Evolutionary conservation across 2,329 filamentous ascomycete species (phyloP).

Genomic region (Dichotomopilus funicola): DNA sequence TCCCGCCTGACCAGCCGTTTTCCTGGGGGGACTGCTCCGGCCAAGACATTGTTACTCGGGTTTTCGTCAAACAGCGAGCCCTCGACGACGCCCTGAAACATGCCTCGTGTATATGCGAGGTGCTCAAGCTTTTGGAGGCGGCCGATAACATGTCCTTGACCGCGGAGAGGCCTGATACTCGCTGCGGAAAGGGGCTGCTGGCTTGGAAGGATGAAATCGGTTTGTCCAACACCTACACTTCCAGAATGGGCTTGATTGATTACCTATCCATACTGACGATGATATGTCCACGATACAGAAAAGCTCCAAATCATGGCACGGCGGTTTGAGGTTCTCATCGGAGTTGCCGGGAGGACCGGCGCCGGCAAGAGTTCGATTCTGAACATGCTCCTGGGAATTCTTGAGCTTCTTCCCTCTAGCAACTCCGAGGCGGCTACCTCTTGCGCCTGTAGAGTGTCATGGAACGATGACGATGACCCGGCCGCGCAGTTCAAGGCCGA

Average conservation of each 20-base stretch:
- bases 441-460: conserved; percentile 10
- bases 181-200: too few species aligned
- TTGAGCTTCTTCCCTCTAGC: conserved; percentile 11
- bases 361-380: conserved; percentile 16
- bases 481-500: conserved; percentile 8
- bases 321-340: conserved; percentile 10
- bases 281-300: too few species aligned
- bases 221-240: too few species aligned
- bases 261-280: too few species aligned
- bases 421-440: conserved; percentile 1
- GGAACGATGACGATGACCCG: conserved; percentile 6
- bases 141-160: too few species aligned
- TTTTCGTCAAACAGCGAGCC: conserved; percentile 5
- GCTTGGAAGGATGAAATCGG: too few species aligned
- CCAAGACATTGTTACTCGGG: background rate
- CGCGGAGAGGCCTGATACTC: too few species aligned
- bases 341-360: conserved; percentile 14
- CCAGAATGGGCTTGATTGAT: too few species aligned
- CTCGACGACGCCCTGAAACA: conserved; percentile 3
- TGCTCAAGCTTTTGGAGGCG: background rate
- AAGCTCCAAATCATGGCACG: too few species aligned
- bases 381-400: conserved; percentile 9
- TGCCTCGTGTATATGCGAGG: background rate
- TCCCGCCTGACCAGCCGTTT: background rate
- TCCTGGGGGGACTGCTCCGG: background rate